Base-by-base conservation (phyloP, 306 rosid genomes). In the Quercus variabilis region DNA sequence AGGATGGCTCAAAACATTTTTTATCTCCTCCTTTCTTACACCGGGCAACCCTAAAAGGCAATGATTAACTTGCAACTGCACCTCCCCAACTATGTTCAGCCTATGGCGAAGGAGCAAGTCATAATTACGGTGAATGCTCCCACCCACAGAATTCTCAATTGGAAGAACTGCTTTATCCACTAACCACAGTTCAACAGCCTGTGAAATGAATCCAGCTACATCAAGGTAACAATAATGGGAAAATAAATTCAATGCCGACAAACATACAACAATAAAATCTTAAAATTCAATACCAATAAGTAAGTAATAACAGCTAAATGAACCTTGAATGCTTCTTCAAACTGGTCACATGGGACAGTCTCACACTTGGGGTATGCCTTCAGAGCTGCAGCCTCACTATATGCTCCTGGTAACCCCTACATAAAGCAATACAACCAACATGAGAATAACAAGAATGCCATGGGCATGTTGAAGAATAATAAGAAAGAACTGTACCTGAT, bases 91-190 rank as follows among this genome's bases (percentile, higher is more conserved):
- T 83, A 94, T 94, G 82, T 92, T 92, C 64, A 94, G 85, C 65
- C 97, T 91, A 83, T 94, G 98, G 69, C 91, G 92, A 78, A 94
- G 98, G 64, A 94, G 98, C 59, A 94, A 84, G 78, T 94, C 98
- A 71, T 94, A 94, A 78, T 94, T 92, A 6, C 97, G 97, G 85
- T 92, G 97, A 81, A 89, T 87, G 88, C 98, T 94, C 86, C 97
- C 98, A 59, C 82, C 91, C 62, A 88, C 90, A 73, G 97, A 89
- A 82, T 89, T 94, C 88, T 94, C 97, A 74, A 94, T 92, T 23
- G 98, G 97, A 64, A 94, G 91, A 89, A 94, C 94, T 51, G 98
- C 94, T 88, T 88, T 94, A 52, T 94, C 97, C 60, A 89, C 98
- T 30, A 92, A 75, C 97, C 97, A 92, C 73, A 92, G 82, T 79